Evolutionary conservation across 2,329 filamentous ascomycete species (phyloP), one percentile per base, ranked within the genome.

Genomic region (Ploettnerulaceae sp.): DNA sequence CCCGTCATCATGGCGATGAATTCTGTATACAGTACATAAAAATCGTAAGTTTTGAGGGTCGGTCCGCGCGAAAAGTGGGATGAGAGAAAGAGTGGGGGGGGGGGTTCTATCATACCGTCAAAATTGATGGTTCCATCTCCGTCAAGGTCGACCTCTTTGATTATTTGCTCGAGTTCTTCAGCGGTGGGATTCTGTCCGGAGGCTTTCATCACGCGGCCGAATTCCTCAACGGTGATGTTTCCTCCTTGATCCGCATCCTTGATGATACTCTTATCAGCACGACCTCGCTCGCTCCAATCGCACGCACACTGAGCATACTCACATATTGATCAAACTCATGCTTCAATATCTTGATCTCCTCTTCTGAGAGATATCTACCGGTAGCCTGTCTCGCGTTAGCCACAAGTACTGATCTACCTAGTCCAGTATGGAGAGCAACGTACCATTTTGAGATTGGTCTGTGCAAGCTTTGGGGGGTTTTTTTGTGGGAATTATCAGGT

Each of bases 1-100:
- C 66, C 66, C 0, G 66, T 69, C 67, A 68, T 69, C 66, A 69
- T 69, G 7, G 65, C 62, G 53, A 68, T 68, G 49, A 69, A 69
- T 48, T 68, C 67, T 68, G 32, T 22, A 4, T 29, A n/a, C n/a
- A n/a, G n/a, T n/a, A n/a, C n/a, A n/a, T n/a, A n/a, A n/a, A n/a
- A n/a, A n/a, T n/a, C n/a, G n/a, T n/a, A n/a, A n/a, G n/a, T n/a
- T n/a, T n/a, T n/a, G n/a, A n/a, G n/a, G n/a, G n/a, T n/a, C n/a
- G n/a, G n/a, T n/a, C n/a, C n/a, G n/a, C n/a, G n/a, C n/a, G 3
- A 18, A 20, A 20, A 28, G 15, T 7, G 17, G 21, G 18, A 20
- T 7, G 14, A 25, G 14, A 28, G 12, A 29, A 31, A 5, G 7
- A 36, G 5, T 5, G 18, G 26, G 25, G 20, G 5, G 29, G 28